These are phyloP conservation scores for Talaromyces sp. DNA, from an alignment of 2,329 filamentous ascomycete genomes.

Conservation along the genomic window DNA sequence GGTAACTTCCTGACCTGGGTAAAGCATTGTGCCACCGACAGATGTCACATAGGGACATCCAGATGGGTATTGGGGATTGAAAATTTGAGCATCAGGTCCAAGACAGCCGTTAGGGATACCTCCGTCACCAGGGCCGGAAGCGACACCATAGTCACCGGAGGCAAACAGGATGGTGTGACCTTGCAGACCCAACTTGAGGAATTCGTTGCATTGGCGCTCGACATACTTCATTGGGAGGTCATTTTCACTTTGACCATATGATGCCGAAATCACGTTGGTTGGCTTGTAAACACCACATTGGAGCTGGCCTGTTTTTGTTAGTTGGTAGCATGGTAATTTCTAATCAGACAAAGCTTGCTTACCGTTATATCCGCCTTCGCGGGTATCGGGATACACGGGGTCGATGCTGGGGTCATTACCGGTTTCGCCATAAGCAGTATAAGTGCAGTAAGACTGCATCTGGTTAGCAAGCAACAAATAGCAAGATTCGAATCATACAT, in stretches of 20 bases:
- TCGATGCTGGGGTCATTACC: conserved; percentile 48
- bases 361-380: conserved; percentile 49
- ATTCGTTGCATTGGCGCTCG: conserved; percentile 43
- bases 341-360: conserved; percentile 21
- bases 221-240: conserved; percentile 53
- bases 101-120: conserved; percentile 32
- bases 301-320: conserved; percentile 21
- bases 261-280: conserved; percentile 54
- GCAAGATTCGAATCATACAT: conserved; percentile 7
- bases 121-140: conserved; percentile 35
- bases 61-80: conserved; percentile 47
- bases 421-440: conserved; percentile 46
- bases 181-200: conserved; percentile 48
- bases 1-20: conserved; percentile 23
- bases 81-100: conserved; percentile 39
- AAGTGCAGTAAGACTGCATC: conserved; percentile 46
- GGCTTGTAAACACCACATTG: conserved; percentile 50
- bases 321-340: background rate
- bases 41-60: conserved; percentile 50
- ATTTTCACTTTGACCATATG: conserved; percentile 52
- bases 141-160: conserved; percentile 29
- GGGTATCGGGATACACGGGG: conserved; percentile 47
- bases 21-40: conserved; percentile 39
- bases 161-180: conserved; percentile 29
- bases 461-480: background rate